Conservation (phyloP, 139 green algal species). For the Spirogloea muscicola region DNA sequence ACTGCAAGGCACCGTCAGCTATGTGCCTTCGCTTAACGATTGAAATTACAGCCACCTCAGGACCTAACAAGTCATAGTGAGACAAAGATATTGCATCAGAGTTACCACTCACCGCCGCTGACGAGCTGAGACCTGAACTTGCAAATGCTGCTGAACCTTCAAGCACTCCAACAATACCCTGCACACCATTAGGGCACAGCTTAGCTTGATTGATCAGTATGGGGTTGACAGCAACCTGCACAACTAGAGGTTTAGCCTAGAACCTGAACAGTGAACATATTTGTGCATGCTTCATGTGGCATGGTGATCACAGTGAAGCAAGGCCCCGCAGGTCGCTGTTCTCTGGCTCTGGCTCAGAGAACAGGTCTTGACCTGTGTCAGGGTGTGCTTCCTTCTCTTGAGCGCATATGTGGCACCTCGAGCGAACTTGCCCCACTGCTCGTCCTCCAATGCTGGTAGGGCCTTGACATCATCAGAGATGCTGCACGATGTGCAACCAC, state of each 20-base stretch:
- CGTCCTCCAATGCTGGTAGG: too few species aligned
- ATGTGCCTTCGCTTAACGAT: background rate
- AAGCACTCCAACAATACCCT: constrained; percentile 20
- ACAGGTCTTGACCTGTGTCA: background rate
- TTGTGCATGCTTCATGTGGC: too few species aligned
- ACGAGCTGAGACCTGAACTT: constrained; percentile 10
- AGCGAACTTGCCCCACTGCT: background rate
- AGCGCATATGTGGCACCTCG: background rate
- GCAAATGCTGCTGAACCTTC: constrained; percentile 4
- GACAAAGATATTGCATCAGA: background rate
- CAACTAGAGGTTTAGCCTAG: background rate
- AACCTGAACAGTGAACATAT: too few species aligned
- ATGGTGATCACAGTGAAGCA: too few species aligned
- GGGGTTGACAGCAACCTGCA: background rate
- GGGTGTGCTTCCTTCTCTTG: background rate
- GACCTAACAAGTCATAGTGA: background rate
- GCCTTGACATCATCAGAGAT: too few species aligned
- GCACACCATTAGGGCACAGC: too few species aligned
- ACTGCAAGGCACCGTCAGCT: background rate
- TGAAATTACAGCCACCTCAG: background rate
- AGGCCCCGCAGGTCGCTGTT: too few species aligned
- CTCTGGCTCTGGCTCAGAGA: background rate
- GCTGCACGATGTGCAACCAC: too few species aligned
- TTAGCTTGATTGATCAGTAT: too few species aligned
- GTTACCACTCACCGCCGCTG: constrained; percentile 18